A percentile compares a stretch with the other conserved stretches of the same genome.
phyloP scores from a whole-genome alignment of 2,329 filamentous ascomycete species.

The Cercospora canescens region DNA sequence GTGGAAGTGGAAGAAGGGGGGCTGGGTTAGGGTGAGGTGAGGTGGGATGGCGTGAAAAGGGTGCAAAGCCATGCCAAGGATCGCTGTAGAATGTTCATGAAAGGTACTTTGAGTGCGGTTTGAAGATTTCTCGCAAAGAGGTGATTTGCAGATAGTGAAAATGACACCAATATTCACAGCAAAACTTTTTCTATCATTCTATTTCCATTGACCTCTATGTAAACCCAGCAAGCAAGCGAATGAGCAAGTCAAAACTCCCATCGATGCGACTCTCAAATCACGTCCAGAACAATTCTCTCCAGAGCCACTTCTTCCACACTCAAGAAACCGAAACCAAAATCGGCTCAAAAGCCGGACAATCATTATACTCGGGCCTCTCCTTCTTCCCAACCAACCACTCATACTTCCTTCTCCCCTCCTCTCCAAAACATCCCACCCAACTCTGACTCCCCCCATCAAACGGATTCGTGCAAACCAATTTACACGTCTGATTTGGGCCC shows the following conservation, averaged over 20 bases:
- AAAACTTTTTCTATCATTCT: background rate
- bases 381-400: background rate
- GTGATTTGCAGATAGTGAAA: background rate
- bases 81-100: no score
- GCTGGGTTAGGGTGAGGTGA: background rate
- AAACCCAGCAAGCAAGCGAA: background rate
- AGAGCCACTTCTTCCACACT: background rate
- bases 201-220: background rate
- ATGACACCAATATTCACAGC: slow-evolving; percentile 42
- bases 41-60: background rate
- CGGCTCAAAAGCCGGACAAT: background rate
- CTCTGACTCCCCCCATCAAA: background rate
- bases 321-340: background rate
- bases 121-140: background rate
- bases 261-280: background rate
- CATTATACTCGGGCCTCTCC: background rate
- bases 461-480: background rate
- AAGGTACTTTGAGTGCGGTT: no score
- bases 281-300: background rate
- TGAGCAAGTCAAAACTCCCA: background rate
- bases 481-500: background rate
- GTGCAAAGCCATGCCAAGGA: background rate
- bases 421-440: background rate
- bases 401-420: background rate
- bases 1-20: background rate